Conservation (phyloP, 441 rosid species). For the Capsella rubella region DNA sequence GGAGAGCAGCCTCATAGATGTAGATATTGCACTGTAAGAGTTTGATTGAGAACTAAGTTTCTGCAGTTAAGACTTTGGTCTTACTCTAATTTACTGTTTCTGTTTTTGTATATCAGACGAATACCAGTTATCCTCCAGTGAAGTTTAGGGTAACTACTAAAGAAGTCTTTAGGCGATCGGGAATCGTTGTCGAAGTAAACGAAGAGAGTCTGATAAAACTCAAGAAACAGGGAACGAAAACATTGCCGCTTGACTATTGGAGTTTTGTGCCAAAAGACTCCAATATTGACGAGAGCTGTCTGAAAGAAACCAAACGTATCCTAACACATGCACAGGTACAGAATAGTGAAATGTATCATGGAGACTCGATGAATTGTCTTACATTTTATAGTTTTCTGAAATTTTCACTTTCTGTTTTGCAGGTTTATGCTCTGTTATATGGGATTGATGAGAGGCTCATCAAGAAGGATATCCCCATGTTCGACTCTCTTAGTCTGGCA, state of each 20-base stretch:
- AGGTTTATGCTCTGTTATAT: constrained; percentile 67
- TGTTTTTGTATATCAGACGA: constrained; percentile 52
- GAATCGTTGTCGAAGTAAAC: constrained; percentile 67
- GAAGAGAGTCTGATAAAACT: constrained; percentile 51
- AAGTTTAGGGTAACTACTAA: constrained; percentile 73
- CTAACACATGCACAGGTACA: constrained; percentile 86
- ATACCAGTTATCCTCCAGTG: constrained; percentile 78
- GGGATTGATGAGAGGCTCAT: constrained; percentile 72
- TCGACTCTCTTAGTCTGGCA: constrained; percentile 55
- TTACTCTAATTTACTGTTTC: constrained; percentile 28
- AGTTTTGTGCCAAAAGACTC: constrained; percentile 68
- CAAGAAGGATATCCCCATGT: constrained; percentile 51
- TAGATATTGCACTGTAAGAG: constrained; percentile 83
- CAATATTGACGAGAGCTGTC: constrained; percentile 59
- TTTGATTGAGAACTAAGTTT: constrained; percentile 24
- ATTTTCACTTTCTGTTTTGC: constrained; percentile 13
- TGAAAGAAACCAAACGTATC: constrained; percentile 62
- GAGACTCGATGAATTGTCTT: background rate
- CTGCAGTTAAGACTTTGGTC: constrained; percentile 29
- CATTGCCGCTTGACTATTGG: constrained; percentile 83
- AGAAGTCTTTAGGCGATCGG: constrained; percentile 65
- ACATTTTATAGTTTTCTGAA: constrained; percentile 13
- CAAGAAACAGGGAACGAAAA: constrained; percentile 49
- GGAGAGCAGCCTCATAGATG: constrained; percentile 60
- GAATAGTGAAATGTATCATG: background rate